phyloP scores from a whole-genome alignment of 2,329 filamentous ascomycete species.

The Aspergillus viridinutans region DNA sequence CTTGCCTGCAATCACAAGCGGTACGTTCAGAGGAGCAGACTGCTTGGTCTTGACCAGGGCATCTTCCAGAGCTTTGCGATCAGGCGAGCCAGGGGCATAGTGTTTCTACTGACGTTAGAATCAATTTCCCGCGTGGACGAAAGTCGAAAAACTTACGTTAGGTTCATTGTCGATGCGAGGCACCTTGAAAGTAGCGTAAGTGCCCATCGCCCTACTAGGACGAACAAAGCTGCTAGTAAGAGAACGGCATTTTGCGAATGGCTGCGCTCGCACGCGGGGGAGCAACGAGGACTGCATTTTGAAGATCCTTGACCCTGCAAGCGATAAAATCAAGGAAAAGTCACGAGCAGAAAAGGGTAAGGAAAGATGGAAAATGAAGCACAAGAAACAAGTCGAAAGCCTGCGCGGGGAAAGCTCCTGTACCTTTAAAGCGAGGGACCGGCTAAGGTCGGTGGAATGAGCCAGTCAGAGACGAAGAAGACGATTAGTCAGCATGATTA shows the following conservation, averaged over 20 bases:
- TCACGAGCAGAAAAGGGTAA: slow-evolving; percentile 5
- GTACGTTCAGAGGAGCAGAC: slow-evolving; percentile 69
- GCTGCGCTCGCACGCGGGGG: slow-evolving; percentile 24
- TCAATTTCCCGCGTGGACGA: neutral
- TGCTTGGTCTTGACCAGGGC: slow-evolving; percentile 68
- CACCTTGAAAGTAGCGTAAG: slow-evolving; percentile 79
- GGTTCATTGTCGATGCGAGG: slow-evolving; percentile 87
- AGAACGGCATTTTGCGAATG: slow-evolving; percentile 15
- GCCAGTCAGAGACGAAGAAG: slow-evolving; percentile 2
- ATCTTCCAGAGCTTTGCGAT: slow-evolving; percentile 70
- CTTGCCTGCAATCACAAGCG: slow-evolving; percentile 78
- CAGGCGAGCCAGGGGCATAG: slow-evolving; percentile 77
- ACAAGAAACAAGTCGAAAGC: slow-evolving; percentile 5
- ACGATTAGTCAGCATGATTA: neutral
- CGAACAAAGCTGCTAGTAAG: slow-evolving; percentile 18
- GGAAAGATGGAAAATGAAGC: slow-evolving; percentile 4
- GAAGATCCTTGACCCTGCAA: neutral
- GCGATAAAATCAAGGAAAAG: neutral
- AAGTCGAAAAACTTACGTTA: slow-evolving; percentile 62
- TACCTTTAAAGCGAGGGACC: slow-evolving; percentile 11
- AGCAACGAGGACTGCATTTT: slow-evolving; percentile 28
- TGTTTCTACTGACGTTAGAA: slow-evolving; percentile 60
- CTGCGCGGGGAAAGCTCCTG: slow-evolving; percentile 26
- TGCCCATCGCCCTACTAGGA: slow-evolving; percentile 40
- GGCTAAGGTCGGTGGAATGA: slow-evolving; percentile 1